phyloP scores from a whole-genome alignment of 768 basidiomycete genomes.

The Serendipita vermifera region DNA sequence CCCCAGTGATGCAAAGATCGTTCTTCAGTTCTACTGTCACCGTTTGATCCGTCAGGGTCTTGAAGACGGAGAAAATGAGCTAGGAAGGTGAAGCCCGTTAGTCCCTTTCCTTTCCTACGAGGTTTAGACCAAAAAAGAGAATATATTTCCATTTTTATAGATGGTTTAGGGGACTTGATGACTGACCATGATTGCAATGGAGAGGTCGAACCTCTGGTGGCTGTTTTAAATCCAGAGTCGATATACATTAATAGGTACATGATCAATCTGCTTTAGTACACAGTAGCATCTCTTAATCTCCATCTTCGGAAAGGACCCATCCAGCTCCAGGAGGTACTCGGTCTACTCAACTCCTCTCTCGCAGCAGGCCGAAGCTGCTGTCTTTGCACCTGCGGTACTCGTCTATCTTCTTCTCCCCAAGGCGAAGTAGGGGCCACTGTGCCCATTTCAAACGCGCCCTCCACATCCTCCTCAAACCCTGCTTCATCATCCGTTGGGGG shows the following conservation, averaged over 20 bases:
- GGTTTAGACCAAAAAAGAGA: background rate
- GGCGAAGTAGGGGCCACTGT: too few species aligned
- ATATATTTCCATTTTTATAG: background rate
- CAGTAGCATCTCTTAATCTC: background rate
- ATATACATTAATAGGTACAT: background rate
- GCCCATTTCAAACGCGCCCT: too few species aligned
- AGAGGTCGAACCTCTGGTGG: background rate
- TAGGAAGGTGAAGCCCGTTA: conserved; percentile 19
- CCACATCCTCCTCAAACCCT: background rate
- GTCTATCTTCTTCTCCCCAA: conserved; percentile 1
- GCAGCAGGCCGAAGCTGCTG: background rate
- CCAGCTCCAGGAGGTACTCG: conserved; percentile 1
- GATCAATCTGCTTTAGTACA: background rate
- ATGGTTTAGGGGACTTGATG: background rate
- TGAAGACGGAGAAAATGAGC: conserved; percentile 98
- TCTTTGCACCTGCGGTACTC: background rate
- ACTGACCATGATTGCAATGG: conserved; percentile 6
- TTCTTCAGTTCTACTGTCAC: conserved; percentile 98
- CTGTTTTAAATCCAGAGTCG: background rate
- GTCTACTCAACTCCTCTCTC: background rate
- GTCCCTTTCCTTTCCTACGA: conserved; percentile 3
- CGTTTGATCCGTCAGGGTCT: conserved; percentile 93
- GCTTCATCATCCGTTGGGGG: background rate
- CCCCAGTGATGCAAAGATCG: conserved; percentile 91
- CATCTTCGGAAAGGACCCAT: conserved; percentile 3